Evolutionary conservation across 192 early-diverging fungal genomes (phyloP), one percentile per base, ranked within the genome.

Genomic region (Oehlia diaphana): DNA sequence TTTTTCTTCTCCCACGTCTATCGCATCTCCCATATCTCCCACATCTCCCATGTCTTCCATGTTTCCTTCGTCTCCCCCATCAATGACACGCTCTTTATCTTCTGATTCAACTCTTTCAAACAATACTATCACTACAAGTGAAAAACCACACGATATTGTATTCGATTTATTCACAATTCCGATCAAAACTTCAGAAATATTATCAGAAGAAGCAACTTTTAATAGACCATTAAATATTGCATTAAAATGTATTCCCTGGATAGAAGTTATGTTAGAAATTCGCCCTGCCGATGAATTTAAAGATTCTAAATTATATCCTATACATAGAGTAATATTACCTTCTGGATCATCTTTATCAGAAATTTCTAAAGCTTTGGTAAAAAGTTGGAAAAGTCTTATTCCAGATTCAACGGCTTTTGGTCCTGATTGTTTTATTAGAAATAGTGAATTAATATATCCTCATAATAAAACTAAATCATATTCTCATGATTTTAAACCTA

Each of bases 291-390:
- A 65, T 65, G 63, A 62, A 23, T 9, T 2, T 21, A 63, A 37
- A 49, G 76, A 77, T 65, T 35, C 76, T 10, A 77, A 67, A 77
- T 63, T 37, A 44, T 3, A n/a, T 31, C 76, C 76, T 33, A 13
- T 77, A 47, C 63, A 66, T 23, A 16, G 76, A 14, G 37, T 77
- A 31, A 66, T 77, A 26, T 47, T 77, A 63, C 16, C 13, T 49
- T 77, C 76, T 19, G 76, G 76, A 65, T 23, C 63, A 65, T 44
- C 76, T 16, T 26, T 77, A 19, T 64, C 33, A 10, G 76, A 77
- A 66, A 65, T 47, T 66, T 64, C 76, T 12, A 77, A 77, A 77
- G 76, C 63, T 21, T 49, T 77, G 6, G 63, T 67, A 28, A 77
- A 77, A 66, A 47, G 63, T 31, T 77, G 76, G 76, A 31, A 28